Evolutionary conservation across 495 filamentous ascomycete genomes (phyloP).

Genomic region (Lophiostoma macrostomum): DNA sequence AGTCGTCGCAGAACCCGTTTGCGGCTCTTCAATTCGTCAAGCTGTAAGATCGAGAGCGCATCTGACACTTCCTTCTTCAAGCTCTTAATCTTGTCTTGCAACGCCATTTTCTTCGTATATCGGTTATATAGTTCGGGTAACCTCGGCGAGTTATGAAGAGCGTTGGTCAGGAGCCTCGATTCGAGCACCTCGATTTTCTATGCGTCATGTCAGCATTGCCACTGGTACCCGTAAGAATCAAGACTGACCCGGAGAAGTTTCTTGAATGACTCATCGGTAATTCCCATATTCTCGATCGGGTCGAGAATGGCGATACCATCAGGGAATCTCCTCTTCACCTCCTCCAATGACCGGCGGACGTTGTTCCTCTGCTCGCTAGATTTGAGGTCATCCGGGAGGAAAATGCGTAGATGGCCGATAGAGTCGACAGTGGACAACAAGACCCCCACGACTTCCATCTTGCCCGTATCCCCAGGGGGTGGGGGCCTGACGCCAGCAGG

Average conservation of each 20-base stretch:
- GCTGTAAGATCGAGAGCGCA: constrained; percentile 79
- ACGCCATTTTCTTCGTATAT: constrained; percentile 75
- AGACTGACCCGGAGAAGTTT: constrained; percentile 70
- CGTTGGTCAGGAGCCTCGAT: constrained; percentile 81
- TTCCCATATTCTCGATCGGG: constrained; percentile 91
- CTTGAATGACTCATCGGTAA: constrained; percentile 89
- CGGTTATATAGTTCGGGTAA: constrained; percentile 77
- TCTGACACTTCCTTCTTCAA: constrained; percentile 81
- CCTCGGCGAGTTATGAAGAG: constrained; percentile 82
- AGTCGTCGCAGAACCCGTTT: constrained; percentile 96
- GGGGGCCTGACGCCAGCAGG: constrained; percentile 63
- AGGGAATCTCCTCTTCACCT: constrained; percentile 81
- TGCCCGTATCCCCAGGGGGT: constrained; percentile 59
- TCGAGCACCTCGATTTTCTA: constrained; percentile 95
- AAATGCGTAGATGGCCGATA: constrained; percentile 73
- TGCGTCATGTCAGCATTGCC: constrained; percentile 11
- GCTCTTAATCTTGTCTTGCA: constrained; percentile 73
- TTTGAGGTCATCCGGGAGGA: constrained; percentile 71
- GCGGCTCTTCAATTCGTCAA: constrained; percentile 92
- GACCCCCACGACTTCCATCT: constrained; percentile 83
- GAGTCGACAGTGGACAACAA: constrained; percentile 77
- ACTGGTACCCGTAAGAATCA: neutral
- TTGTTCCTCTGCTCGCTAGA: constrained; percentile 58
- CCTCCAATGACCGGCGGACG: constrained; percentile 65
- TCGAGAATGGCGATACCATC: constrained; percentile 86